Evolutionary conservation across 345 rosid species (phyloP).

Genomic region (Punica granatum): DNA sequence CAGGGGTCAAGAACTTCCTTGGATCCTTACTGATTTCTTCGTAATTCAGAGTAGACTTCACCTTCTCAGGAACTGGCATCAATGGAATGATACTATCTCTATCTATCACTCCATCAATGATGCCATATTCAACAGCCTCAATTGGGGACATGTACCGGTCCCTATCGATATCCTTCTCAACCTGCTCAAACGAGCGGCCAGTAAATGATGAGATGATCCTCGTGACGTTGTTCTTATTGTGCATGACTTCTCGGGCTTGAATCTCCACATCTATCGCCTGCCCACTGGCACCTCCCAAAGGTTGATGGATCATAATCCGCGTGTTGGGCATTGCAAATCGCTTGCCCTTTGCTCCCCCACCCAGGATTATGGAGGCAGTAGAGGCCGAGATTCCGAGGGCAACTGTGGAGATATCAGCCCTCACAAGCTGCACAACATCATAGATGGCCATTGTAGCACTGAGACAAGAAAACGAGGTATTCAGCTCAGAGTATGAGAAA

Average conservation of each 20-base stretch:
- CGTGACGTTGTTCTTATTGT: constrained; percentile 60
- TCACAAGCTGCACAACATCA: constrained; percentile 80
- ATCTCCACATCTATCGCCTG: constrained; percentile 79
- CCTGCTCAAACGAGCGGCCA: constrained; percentile 74
- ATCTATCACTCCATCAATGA: constrained; percentile 91
- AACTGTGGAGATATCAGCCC: constrained; percentile 86
- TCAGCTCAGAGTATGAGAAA: neutral
- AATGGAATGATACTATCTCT: constrained; percentile 78
- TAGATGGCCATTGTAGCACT: constrained; percentile 97
- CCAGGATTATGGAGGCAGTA: constrained; percentile 86
- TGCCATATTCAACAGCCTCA: constrained; percentile 89
- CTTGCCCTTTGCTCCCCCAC: constrained; percentile 93
- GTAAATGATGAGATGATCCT: constrained; percentile 67
- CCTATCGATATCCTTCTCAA: constrained; percentile 65
- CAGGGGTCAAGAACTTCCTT: constrained; percentile 74
- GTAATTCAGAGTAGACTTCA: constrained; percentile 48
- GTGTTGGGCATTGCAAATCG: constrained; percentile 95
- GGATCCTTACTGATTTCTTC: constrained; percentile 65
- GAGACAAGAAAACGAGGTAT: constrained; percentile 13
- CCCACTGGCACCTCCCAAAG: constrained; percentile 91
- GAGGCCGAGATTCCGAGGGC: constrained; percentile 88
- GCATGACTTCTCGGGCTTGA: constrained; percentile 86
- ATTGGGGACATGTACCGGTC: constrained; percentile 92
- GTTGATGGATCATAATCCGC: constrained; percentile 92
- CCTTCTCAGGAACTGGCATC: constrained; percentile 70